Base-by-base conservation (phyloP, 345 rosid species). In the Cochlearia excelsa region DNA sequence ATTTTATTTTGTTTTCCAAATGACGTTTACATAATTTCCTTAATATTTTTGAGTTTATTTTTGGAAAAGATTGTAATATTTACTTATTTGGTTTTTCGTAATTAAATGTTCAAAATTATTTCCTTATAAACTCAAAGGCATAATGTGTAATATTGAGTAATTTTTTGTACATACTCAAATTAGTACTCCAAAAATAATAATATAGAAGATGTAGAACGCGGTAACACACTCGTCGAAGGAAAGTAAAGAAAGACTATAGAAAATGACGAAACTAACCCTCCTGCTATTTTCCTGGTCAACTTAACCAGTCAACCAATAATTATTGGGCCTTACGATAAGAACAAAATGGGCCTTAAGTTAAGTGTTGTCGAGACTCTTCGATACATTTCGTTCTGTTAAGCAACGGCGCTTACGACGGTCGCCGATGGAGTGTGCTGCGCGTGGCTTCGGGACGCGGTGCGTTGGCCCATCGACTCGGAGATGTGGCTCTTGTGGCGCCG, bases 341-440 rank as follows among this genome's bases (percentile, higher is more conserved):
- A 44, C 9, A 31, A 26, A 23, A 46, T 60, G 50, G 67, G 72
- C 67, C 61, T 54, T 11, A 1, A 29, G 54, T 16, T 16, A 16
- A 16, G 23, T 16, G 28, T 23, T 44, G 0, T 10, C 7, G 0
- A 30, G 34, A 48, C 33, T 51, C 31, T 49, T 7, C 5, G 5
- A 44, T 46, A 31, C 27, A 30, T 39, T 1, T 9, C 31, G 42
- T 52, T 23, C 61, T 11, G 51, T 27, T 10, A 44, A 58, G 4
- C 1, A 34, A 33, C 57, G 45, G 61, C 56, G 59, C 23, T 55
- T 49, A 6, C 30, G 27, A 4, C 29, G 10, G 4, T 55, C 58
- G 37, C 40, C 63, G 39, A 90, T 87, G 96, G 96, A 87, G 70
- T 90, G 97, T 62, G 87, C 89, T 3, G 94, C 80, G 11, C 81